Base-by-base conservation (phyloP, 2,329 filamentous ascomycete species). In the Xylariales sp. region DNA sequence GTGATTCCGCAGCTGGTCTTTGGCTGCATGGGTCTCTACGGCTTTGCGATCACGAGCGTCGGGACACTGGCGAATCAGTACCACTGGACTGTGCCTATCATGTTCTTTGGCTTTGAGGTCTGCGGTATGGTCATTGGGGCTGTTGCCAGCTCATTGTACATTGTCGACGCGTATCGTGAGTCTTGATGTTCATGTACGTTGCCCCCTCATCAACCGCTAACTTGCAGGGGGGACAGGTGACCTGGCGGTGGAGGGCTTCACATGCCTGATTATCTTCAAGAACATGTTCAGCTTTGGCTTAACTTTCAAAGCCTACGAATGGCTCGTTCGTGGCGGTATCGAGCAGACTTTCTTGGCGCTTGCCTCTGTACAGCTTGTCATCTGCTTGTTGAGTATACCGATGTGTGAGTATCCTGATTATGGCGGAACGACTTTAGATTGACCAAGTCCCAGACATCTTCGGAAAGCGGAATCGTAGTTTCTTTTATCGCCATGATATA, bases 81-180 rank as follows among this genome's bases (percentile, higher is more conserved):
- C 57, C 74, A 80, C 22, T 94, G 85, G 75, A 69, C 82, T 39
- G 76, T 86, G 44, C 85, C 88, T 0, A 78, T 91, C 39, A 74
- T 88, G 33, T 95, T 93, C 62, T 93, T 95, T 52, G 86, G 76
- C 0, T 75, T 93, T 42, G 82, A 93, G 58, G 86, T 95, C 7
- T 82, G 84, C 46, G 88, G 88, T 2, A 95, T 95, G 88, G 88
- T 96, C 1, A 82, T 95, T 56, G 90, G 90, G 1, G 88, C 90
- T 2, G 88, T 95, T 2, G 83, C 87, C 2, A 86, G 82, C 46
- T 86, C 87, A 1, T 68, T 95, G 18, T 97, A 97, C 58, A 84
- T 96, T 56, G 86, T 95, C 6, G 91, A 96, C 65, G 90, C 90
- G 0, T 91, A 96, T 64, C 83, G 89, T 84, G 67, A 62, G 81